Evolutionary conservation across 2,329 filamentous ascomycete genomes (phyloP).

Genomic region (Colletotrichum sp.): DNA sequence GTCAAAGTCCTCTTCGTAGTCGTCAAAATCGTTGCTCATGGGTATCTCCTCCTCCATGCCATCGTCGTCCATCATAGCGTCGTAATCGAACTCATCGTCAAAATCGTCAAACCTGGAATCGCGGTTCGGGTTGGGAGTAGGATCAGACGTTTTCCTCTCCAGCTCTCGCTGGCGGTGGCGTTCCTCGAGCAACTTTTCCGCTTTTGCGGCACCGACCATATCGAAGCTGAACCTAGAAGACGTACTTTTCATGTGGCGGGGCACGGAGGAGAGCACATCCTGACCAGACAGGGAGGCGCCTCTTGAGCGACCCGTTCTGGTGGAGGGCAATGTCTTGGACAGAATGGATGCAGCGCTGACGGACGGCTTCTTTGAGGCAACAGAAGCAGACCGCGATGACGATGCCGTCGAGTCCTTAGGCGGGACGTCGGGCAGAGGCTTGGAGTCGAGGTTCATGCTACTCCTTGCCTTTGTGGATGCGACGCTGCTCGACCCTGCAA

Average conservation of each 20-base stretch:
- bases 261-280: constrained; percentile 54
- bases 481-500: constrained; percentile 30
- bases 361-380: constrained; percentile 35
- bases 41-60: constrained; percentile 72
- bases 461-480: constrained; percentile 25
- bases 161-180: constrained; percentile 71
- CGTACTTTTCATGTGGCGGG: constrained; percentile 74
- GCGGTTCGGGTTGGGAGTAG: constrained; percentile 38
- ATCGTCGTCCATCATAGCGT: constrained; percentile 69
- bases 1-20: constrained; percentile 36
- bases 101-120: constrained; percentile 67
- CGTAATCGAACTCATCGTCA: constrained; percentile 68
- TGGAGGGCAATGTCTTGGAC: constrained; percentile 34
- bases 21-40: constrained; percentile 54
- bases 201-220: constrained; percentile 72
- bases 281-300: constrained; percentile 56
- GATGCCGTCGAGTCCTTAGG: constrained; percentile 38
- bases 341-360: constrained; percentile 26
- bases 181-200: constrained; percentile 75
- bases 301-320: constrained; percentile 49
- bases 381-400: constrained; percentile 34
- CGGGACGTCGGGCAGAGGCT: constrained; percentile 34
- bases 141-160: constrained; percentile 56
- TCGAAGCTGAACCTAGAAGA: constrained; percentile 85
- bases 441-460: constrained; percentile 14